These are phyloP conservation scores for Scalesia atractyloides DNA, from an alignment of 129 eudicot species.

Conservation along the genomic window DNA sequence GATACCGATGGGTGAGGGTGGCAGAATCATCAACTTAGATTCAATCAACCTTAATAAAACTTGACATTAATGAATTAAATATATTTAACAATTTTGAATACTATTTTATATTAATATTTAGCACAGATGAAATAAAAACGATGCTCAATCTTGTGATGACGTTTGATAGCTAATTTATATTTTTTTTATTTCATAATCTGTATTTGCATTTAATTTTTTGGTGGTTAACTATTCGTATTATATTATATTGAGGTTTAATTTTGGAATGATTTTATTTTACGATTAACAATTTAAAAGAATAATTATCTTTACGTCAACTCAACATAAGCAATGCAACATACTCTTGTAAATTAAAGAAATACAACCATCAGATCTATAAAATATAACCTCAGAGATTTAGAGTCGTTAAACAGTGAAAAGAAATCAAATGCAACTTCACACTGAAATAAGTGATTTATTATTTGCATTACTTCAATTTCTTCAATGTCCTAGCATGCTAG, in stretches of 20 bases:
- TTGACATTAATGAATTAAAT: slow-evolving; percentile 12
- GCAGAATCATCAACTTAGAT: slow-evolving; percentile 35
- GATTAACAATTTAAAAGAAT: neutral
- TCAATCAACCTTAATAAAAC: slow-evolving; percentile 32
- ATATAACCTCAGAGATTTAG: no score
- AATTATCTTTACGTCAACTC: no score
- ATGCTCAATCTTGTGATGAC: neutral
- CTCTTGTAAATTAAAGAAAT: no score
- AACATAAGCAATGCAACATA: no score
- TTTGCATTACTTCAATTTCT: no score
- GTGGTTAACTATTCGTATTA: neutral
- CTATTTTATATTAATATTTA: neutral
- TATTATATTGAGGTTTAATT: neutral
- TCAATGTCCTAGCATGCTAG: no score
- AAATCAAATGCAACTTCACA: no score
- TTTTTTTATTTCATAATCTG: neutral
- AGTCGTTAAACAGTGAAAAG: no score
- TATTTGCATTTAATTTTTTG: neutral
- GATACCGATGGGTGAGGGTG: slow-evolving; percentile 26
- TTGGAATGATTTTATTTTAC: neutral
- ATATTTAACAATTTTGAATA: neutral
- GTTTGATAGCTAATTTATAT: neutral
- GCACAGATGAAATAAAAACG: neutral
- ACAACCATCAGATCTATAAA: no score
- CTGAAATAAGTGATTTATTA: no score